phyloP scores from a whole-genome alignment of 1,284 basidiomycete genomes.

The Fomitiporia mediterranea region DNA sequence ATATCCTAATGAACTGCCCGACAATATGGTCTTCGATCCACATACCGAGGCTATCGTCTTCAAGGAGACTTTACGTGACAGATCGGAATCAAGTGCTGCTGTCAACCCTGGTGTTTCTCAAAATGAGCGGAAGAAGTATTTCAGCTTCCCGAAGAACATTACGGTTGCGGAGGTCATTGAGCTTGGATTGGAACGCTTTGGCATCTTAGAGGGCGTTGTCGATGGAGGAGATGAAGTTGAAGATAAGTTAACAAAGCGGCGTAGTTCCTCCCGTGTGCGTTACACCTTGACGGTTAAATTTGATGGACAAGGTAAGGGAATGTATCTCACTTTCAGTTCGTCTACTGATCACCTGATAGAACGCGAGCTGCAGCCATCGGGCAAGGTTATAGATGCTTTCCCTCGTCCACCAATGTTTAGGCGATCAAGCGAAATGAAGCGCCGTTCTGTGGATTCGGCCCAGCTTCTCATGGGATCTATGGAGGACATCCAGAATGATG shows the following conservation, averaged over 20 bases:
- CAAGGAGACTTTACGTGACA: constrained; percentile 58
- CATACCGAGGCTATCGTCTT: constrained; percentile 88
- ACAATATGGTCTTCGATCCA: constrained; percentile 90
- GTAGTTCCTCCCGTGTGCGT: constrained; percentile 73
- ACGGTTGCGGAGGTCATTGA: constrained; percentile 97
- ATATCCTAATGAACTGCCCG: constrained; percentile 85
- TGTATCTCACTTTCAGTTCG: constrained; percentile 14
- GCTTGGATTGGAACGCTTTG: constrained; percentile 85
- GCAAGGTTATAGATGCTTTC: constrained; percentile 83
- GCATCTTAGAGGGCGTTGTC: constrained; percentile 91
- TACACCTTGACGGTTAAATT: constrained; percentile 68
- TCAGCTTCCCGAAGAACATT: constrained; percentile 88
- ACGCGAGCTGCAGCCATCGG: constrained; percentile 68
- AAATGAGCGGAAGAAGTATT: constrained; percentile 65
- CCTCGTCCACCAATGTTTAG: constrained; percentile 68
- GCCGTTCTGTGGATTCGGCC: constrained; percentile 84
- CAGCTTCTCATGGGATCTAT: constrained; percentile 58
- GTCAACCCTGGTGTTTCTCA: constrained; percentile 52
- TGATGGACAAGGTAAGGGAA: constrained; percentile 54
- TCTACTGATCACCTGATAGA: constrained; percentile 42
- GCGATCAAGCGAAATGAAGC: constrained; percentile 59
- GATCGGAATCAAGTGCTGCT: constrained; percentile 38
- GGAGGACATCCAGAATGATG: constrained; percentile 75
- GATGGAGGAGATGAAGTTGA: constrained; percentile 98
- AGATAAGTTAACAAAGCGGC: constrained; percentile 79